Evolutionary conservation across 2,329 filamentous ascomycete species (phyloP), one percentile per base, ranked within the genome.

Genomic region (Furcasterigmium furcatum): DNA sequence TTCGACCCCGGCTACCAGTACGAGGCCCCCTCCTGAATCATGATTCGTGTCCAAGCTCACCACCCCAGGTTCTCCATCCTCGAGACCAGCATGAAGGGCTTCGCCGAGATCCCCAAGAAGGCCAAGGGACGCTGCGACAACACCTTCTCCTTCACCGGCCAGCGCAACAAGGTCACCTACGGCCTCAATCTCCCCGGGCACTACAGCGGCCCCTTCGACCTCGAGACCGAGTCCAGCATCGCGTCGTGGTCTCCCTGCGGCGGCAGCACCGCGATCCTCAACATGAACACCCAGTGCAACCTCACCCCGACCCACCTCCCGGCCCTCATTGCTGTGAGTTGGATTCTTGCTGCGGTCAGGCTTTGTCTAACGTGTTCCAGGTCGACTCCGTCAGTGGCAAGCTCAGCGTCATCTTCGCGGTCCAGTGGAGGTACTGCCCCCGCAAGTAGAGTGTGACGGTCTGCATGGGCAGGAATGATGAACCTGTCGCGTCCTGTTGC

Each of bases 211-310:
- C 42, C 46, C 41, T 59, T 58, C 29, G 49, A 57, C 19, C 47
- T 58, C 2, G 44, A 52, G 34, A 48, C 52, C 18, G 46, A 41
- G 16, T 38, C 55, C 4, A 54, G 55, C 19, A 46, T 57, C 32
- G 36, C 39, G 12, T 53, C 50, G 10, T 57, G 53, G 54, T 59
- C 56, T 16, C 53, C 50, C 0, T 59, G 56, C 48, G 53, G 55
- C 25, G 55, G 55, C 44, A 54, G 53, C 51, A 57, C 54, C 5
- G 55, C 56, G 8, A 59, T 59, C 43, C 48, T 59, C 25, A 59
- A 59, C 52, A 55, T 59, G 54, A 59, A 59, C 47, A 57, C 56
- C 7, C 54, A 56, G 27, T 58, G 54, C 51, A 48, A 47, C 47
- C 52, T 59, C 10, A 45, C 35, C 12, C 56, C 56, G 5, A 57